Evolutionary conservation across 768 basidiomycete genomes (phyloP).

Genomic region (Collybia nuda): DNA sequence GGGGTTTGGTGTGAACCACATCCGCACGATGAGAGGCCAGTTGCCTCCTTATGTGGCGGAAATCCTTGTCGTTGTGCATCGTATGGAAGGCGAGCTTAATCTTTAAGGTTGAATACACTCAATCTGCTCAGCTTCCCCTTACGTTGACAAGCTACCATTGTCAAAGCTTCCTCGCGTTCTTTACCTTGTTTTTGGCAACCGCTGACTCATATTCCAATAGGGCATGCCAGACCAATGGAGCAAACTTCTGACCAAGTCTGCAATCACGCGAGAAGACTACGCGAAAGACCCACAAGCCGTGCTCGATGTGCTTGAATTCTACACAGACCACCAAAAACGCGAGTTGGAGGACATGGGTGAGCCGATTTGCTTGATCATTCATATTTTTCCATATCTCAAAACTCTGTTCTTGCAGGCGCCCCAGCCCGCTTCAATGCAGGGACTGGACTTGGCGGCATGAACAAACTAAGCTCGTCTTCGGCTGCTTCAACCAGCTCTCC

Average conservation of each 20-base stretch:
- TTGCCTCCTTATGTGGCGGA: too few relatives aligned
- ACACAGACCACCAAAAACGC: slow-evolving; percentile 97
- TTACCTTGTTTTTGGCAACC: too few relatives aligned
- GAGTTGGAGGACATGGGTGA: slow-evolving; percentile 65
- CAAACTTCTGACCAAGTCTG: slow-evolving; percentile 93
- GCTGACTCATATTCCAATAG: slow-evolving; percentile 34
- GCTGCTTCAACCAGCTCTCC: slow-evolving; percentile 17
- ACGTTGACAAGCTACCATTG: too few relatives aligned
- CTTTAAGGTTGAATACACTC: too few relatives aligned
- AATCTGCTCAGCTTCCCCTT: background rate
- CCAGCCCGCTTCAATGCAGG: slow-evolving; percentile 88
- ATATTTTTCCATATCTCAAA: slow-evolving; percentile 15
- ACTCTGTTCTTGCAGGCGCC: slow-evolving; percentile 33
- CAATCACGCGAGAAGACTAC: slow-evolving; percentile 97
- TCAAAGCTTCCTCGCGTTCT: too few relatives aligned
- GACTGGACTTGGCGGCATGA: slow-evolving; percentile 82
- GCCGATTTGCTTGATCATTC: slow-evolving; percentile 20
- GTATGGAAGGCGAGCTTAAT: too few relatives aligned
- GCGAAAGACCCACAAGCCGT: slow-evolving; percentile 97
- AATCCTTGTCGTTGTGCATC: too few relatives aligned
- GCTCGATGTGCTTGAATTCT: slow-evolving; percentile 96
- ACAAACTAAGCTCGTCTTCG: slow-evolving; percentile 37
- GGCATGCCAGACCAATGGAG: slow-evolving; percentile 98
- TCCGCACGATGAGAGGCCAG: too few relatives aligned
- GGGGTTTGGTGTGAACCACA: too few relatives aligned